These are phyloP conservation scores for Claviceps sp. DNA, from an alignment of 2,329 filamentous ascomycete species.

Conservation along the genomic window DNA sequence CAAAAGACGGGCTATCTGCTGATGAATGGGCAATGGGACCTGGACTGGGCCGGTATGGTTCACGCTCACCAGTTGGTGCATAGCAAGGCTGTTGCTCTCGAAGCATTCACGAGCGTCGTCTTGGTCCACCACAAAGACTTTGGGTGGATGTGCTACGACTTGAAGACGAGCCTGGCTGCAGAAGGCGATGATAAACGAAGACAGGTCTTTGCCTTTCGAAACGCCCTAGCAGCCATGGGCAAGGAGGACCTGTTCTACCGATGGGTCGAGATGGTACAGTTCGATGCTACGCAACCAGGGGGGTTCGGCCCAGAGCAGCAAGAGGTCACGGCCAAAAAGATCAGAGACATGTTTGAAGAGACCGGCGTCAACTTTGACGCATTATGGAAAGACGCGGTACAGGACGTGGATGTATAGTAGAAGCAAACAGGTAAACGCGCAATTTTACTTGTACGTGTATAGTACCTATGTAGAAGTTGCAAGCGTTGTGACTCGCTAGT, in stretches of 20 bases:
- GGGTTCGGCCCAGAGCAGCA: constrained; percentile 68
- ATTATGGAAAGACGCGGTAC: constrained; percentile 57
- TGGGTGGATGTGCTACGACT: constrained; percentile 49
- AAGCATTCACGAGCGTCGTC: constrained; percentile 60
- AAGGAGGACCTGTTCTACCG: constrained; percentile 85
- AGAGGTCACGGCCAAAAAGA: constrained; percentile 56
- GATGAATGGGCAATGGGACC: constrained; percentile 73
- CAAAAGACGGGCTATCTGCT: constrained; percentile 81
- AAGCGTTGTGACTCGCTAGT: too few species aligned
- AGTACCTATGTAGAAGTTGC: too few species aligned
- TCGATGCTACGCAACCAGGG: constrained; percentile 64
- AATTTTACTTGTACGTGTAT: too few species aligned
- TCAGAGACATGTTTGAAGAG: constrained; percentile 59
- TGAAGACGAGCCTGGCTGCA: constrained; percentile 40
- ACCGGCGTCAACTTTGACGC: constrained; percentile 72
- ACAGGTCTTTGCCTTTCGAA: constrained; percentile 70
- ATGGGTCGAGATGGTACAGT: constrained; percentile 89
- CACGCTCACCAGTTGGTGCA: constrained; percentile 58
- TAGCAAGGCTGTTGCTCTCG: constrained; percentile 41
- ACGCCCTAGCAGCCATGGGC: constrained; percentile 58
- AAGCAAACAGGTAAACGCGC: background rate
- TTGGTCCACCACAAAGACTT: constrained; percentile 53
- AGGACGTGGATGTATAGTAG: constrained; percentile 12
- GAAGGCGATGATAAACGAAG: constrained; percentile 51
- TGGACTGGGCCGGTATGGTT: constrained; percentile 76